Evolutionary conservation across 129 eudicot species (phyloP).

Genomic region (Flaveria ramosissima): DNA sequence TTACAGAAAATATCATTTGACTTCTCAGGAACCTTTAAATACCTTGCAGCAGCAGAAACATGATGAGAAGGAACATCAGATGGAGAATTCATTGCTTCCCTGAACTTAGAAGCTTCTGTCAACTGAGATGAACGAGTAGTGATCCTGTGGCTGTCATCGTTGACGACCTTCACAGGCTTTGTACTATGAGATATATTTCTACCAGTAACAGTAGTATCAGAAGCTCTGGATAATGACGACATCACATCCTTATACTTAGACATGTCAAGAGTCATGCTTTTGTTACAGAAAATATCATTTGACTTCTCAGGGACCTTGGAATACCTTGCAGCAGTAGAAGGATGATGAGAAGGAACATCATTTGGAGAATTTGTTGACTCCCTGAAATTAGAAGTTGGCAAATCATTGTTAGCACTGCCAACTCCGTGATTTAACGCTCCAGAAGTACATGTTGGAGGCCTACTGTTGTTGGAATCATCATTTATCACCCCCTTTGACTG

Average conservation of each 20-base stretch:
- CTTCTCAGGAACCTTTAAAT: constrained; percentile 14
- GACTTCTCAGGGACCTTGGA: constrained; percentile 18
- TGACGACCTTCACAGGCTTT: constrained; percentile 34
- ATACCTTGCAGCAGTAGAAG: constrained; percentile 23
- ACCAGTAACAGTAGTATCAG: constrained; percentile 28
- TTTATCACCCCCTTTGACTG: constrained; percentile 23
- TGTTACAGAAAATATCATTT: constrained; percentile 14
- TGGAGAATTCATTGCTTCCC: constrained; percentile 24
- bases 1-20: constrained; percentile 16
- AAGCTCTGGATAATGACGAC: constrained; percentile 22
- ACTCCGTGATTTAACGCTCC: constrained; percentile 25
- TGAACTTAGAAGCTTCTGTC: constrained; percentile 26
- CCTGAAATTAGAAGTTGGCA: constrained; percentile 19
- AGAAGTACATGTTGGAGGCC: constrained; percentile 22
- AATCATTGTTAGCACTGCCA: constrained; percentile 6
- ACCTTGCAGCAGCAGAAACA: constrained; percentile 20
- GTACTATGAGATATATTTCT: constrained; percentile 31
- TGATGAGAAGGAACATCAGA: constrained; percentile 20
- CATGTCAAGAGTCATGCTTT: constrained; percentile 18
- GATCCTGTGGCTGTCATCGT: constrained; percentile 28
- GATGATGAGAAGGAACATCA: constrained; percentile 10
- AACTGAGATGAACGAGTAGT: constrained; percentile 35
- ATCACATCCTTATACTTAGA: constrained; percentile 29
- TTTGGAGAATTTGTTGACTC: constrained; percentile 28
- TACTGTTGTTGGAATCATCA: constrained; percentile 23